These are phyloP conservation scores for Sugiyamaella floridensis DNA, from an alignment of 805 yeast species.

Conservation along the genomic window DNA sequence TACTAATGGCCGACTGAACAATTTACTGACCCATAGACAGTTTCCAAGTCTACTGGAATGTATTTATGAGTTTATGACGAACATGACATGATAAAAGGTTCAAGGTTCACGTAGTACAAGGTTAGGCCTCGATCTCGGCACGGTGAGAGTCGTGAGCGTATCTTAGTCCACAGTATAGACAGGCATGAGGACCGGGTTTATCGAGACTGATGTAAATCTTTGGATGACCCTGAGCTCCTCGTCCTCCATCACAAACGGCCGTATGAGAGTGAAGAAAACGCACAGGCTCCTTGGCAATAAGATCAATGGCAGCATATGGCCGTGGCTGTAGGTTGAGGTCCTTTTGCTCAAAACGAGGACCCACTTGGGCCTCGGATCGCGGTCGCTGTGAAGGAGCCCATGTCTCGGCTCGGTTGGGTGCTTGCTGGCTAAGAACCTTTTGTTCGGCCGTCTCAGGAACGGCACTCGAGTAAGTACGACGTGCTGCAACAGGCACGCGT, in stretches of 20 bases:
- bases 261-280: slow-evolving; percentile 51
- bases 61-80: neutral
- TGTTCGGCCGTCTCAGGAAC: neutral
- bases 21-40: too few relatives aligned
- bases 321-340: slow-evolving; percentile 65
- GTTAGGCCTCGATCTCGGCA: slow-evolving; percentile 13
- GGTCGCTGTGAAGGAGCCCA: slow-evolving; percentile 70
- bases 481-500: neutral
- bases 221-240: slow-evolving; percentile 71
- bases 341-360: slow-evolving; percentile 65
- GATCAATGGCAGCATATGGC: slow-evolving; percentile 78
- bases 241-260: slow-evolving; percentile 75
- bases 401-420: slow-evolving; percentile 64
- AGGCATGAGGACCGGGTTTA: slow-evolving; percentile 60
- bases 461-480: neutral
- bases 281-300: slow-evolving; percentile 69
- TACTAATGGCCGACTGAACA: too few relatives aligned
- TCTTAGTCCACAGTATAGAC: slow-evolving; percentile 76
- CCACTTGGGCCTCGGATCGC: slow-evolving; percentile 48
- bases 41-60: neutral
- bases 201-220: slow-evolving; percentile 75
- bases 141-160: slow-evolving; percentile 27
- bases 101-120: neutral
- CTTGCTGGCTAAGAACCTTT: slow-evolving; percentile 38
- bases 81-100: neutral